Base-by-base conservation (phyloP, 768 basidiomycete species). In the Tulasnella sp. region DNA sequence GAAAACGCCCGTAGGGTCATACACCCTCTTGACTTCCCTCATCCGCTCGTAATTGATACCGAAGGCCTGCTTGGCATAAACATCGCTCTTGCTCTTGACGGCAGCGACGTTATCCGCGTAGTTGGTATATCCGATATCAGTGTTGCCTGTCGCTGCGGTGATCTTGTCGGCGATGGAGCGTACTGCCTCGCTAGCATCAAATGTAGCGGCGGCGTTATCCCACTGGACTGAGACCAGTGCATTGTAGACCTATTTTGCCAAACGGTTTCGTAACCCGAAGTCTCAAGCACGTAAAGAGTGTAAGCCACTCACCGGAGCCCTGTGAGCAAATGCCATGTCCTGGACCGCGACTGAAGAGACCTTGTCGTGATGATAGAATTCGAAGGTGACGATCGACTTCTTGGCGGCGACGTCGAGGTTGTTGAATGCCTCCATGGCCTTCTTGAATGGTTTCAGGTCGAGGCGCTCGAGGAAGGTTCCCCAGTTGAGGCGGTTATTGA, bases 381-480 rank as follows among this genome's bases (percentile, higher is more conserved):
- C 58, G 19, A 60, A 58, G 23, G 48, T 29, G 19, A 58, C 56
- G 38, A 19, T 30, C 15, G 44, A 48, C 43, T 26, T 30, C 1
- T 15, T 19, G 7, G 56, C 56, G 17, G 43, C 56, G 11, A 26
- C 42, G 27, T 50, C 7, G 17, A 58, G 29, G 24, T 38, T 58
- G 27, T 27, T 49, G 56, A 58, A 58, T 19, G 17, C 47, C 47
- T 58, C 56, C 26, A 58, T 30, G 1, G 56, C 30, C 48, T 58
- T 58, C 43, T 58, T 58, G 56, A 58, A 58, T 10, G 48, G 43
- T 44, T 49, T 58, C 0, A 58, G 30, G 44, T 58, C 56, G 44
- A 58, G 56, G 21, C 56, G 56, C 43, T 47, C 48, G 45, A 58
- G 43, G 41, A 48, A 44, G 21, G 47, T 17, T 15, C 56, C 56